Conservation (phyloP, 2,329 filamentous ascomycete species). For the Penicillium sp. region DNA sequence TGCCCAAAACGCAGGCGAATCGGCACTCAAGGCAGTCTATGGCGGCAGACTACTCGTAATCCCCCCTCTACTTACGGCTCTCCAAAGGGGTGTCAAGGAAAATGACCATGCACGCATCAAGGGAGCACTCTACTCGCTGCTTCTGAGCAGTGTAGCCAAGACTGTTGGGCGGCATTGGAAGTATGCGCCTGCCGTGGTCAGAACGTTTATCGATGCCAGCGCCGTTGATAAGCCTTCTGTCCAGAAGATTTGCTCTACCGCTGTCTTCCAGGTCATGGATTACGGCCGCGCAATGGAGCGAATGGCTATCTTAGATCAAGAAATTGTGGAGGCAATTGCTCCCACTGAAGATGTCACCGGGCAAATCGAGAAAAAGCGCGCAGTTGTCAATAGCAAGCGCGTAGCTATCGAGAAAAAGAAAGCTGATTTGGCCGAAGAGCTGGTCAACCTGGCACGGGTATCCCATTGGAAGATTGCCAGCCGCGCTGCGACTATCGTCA, state of each 20-base stretch:
- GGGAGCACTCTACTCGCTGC: conserved; percentile 83
- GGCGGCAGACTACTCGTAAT: conserved; percentile 87
- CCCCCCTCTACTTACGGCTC: conserved; percentile 74
- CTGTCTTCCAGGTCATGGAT: conserved; percentile 82
- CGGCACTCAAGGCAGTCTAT: conserved; percentile 85
- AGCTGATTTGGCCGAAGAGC: conserved; percentile 72
- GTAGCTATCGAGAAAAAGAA: conserved; percentile 81
- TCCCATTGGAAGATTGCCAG: conserved; percentile 97
- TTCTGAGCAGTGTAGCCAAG: conserved; percentile 85
- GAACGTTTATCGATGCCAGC: conserved; percentile 84
- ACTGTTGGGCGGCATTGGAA: conserved; percentile 91
- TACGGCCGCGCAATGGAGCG: conserved; percentile 87
- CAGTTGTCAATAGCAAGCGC: conserved; percentile 73
- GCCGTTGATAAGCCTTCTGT: conserved; percentile 92
- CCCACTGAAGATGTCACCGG: conserved; percentile 64
- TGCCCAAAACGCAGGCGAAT: conserved; percentile 88
- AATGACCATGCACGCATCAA: conserved; percentile 91
- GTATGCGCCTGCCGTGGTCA: conserved; percentile 85
- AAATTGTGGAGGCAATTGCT: conserved; percentile 68
- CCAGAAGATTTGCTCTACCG: conserved; percentile 79
- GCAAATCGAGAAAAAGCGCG: conserved; percentile 60
- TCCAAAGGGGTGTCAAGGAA: conserved; percentile 73
- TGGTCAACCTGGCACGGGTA: conserved; percentile 71
- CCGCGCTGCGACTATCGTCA: conserved; percentile 83
- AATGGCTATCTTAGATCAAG: conserved; percentile 76